Percentiles rank a stretch among this genome's conserved stretches.
These are phyloP conservation scores for Zelopaecilomyces penicillatus DNA, from an alignment of 2,329 filamentous ascomycete species.

Conservation along the genomic window DNA sequence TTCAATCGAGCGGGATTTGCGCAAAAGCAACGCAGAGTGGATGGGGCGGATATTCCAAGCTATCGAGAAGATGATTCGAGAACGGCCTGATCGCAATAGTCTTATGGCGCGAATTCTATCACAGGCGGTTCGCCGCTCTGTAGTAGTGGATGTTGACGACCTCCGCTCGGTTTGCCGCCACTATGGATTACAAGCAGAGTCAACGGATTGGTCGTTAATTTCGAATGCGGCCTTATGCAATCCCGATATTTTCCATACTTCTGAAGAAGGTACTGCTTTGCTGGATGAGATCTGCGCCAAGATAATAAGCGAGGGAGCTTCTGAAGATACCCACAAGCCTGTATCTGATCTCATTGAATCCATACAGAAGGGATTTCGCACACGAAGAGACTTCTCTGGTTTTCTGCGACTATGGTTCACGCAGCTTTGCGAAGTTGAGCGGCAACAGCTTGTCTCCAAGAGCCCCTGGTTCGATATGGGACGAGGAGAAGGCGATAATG, in stretches of 20 bases:
- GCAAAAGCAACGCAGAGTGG: slow-evolving; percentile 29
- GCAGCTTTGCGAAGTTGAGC: slow-evolving; percentile 29
- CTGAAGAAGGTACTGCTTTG: slow-evolving; percentile 29
- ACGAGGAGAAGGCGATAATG: slow-evolving; percentile 10
- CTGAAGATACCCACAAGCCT: slow-evolving; percentile 12
- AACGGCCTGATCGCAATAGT: slow-evolving; percentile 15
- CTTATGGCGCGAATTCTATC: slow-evolving; percentile 24
- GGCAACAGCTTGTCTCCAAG: slow-evolving; percentile 15
- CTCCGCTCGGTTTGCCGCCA: slow-evolving; percentile 34
- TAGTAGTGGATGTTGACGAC: slow-evolving; percentile 29
- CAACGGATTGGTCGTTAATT: slow-evolving; percentile 35
- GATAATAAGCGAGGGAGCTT: slow-evolving; percentile 16
- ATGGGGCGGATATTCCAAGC: slow-evolving; percentile 28
- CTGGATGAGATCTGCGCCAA: slow-evolving; percentile 32
- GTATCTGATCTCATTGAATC: slow-evolving; percentile 31
- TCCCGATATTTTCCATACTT: slow-evolving; percentile 37
- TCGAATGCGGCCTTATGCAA: slow-evolving; percentile 35
- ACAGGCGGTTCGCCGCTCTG: slow-evolving; percentile 20
- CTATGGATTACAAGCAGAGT: slow-evolving; percentile 29
- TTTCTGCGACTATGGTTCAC: slow-evolving; percentile 41
- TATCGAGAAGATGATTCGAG: slow-evolving; percentile 20
- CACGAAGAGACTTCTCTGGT: slow-evolving; percentile 33
- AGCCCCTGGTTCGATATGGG: slow-evolving; percentile 27
- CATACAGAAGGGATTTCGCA: slow-evolving; percentile 36
- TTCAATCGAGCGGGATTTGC: slow-evolving; percentile 18